A percentile compares a stretch with the other conserved stretches of the same genome.
Conservation (phyloP, 495 filamentous ascomycete species). For the Aspergillus incahuasiensis region DNA sequence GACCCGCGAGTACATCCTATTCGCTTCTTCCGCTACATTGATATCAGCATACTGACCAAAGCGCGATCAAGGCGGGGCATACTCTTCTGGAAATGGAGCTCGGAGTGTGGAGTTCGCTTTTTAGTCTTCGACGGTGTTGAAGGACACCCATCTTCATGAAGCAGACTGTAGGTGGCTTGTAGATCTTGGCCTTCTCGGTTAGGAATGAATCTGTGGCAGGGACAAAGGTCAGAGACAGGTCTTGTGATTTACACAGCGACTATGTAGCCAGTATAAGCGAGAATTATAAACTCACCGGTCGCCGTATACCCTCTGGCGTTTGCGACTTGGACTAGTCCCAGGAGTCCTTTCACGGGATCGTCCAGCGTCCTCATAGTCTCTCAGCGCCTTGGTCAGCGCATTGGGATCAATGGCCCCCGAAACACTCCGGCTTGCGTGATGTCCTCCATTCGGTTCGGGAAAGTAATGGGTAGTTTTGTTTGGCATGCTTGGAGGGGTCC, state of each 20-base stretch:
- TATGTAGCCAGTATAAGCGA: background rate
- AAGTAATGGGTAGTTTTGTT: constrained; percentile 38
- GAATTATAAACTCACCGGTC: constrained; percentile 56
- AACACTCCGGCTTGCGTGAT: constrained; percentile 28
- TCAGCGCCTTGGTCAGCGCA: constrained; percentile 59
- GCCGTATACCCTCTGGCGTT: constrained; percentile 80
- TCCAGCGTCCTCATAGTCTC: constrained; percentile 59
- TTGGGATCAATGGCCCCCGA: constrained; percentile 57
- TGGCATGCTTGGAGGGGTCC: constrained; percentile 42
- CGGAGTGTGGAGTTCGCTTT: constrained; percentile 80
- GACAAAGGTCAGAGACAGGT: constrained; percentile 3
- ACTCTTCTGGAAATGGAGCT: constrained; percentile 93
- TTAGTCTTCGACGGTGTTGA: constrained; percentile 81
- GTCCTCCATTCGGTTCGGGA: constrained; percentile 28
- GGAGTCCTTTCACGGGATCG: constrained; percentile 64
- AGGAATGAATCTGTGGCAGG: constrained; percentile 75
- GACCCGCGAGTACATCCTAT: constrained; percentile 83
- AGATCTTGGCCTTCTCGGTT: constrained; percentile 90
- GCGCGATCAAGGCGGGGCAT: constrained; percentile 28
- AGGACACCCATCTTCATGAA: constrained; percentile 88
- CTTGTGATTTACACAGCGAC: background rate
- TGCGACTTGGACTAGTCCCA: constrained; percentile 74
- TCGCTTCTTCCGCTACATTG: constrained; percentile 82
- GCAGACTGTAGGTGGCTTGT: constrained; percentile 81
- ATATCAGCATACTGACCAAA: constrained; percentile 33